A percentile compares a stretch with the other conserved stretches of the same genome.
phyloP scores from a whole-genome alignment of 202 grass and related monocot genomes.

The Setaria italica region DNA sequence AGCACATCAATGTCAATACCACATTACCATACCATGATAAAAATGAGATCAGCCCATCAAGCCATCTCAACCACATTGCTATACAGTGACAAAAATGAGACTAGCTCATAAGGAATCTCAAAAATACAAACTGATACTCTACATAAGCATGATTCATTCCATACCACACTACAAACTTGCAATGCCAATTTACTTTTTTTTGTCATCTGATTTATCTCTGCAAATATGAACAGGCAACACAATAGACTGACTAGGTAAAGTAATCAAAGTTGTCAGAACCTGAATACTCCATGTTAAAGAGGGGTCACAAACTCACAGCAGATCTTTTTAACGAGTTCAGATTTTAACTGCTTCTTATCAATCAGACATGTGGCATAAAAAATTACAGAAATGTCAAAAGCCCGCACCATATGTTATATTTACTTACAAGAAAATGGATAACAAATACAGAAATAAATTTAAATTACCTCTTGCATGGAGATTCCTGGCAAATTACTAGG shows the following conservation, averaged over 20 bases:
- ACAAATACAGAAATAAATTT: slow-evolving; percentile 12
- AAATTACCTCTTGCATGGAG: slow-evolving; percentile 82
- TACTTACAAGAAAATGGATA: slow-evolving; percentile 19
- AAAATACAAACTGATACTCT: not conserved
- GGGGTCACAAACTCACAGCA: not conserved
- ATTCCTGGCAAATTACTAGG: slow-evolving; percentile 68
- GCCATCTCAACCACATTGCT: not conserved
- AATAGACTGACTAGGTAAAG: not conserved
- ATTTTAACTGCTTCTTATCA: slow-evolving; percentile 10
- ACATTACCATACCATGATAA: slow-evolving; percentile 8
- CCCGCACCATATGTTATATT: not conserved
- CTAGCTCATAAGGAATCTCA: not conserved
- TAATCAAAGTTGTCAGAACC: slow-evolving; percentile 2
- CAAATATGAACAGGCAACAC: slow-evolving; percentile 5
- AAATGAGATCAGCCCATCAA: slow-evolving; percentile 18
- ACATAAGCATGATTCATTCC: slow-evolving; percentile 16
- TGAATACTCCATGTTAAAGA: slow-evolving; percentile 27
- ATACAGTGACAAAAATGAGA: slow-evolving; percentile 28
- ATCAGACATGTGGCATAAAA: not conserved
- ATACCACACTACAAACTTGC: not conserved
- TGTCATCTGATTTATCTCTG: slow-evolving; percentile 13
- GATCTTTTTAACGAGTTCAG: not conserved
- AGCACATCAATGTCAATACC: slow-evolving; percentile 9
- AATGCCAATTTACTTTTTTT: slow-evolving; percentile 9
- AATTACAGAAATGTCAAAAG: not conserved